Base-by-base conservation (phyloP, 2,329 filamentous ascomycete species). In the Penicillium sumatraense region DNA sequence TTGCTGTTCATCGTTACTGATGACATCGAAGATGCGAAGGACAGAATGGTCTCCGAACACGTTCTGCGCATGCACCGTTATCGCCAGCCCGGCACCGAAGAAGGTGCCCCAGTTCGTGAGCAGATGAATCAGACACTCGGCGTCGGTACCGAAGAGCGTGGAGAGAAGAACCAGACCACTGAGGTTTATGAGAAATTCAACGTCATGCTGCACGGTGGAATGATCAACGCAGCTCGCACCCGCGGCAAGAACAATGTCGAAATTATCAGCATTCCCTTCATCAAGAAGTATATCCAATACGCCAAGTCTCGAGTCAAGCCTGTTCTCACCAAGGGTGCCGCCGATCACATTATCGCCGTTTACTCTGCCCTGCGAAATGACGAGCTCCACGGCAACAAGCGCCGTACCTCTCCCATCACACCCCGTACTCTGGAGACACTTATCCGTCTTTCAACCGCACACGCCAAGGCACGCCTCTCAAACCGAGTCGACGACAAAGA, bases 271-370 rank as follows among this genome's bases (percentile, higher is more conserved):
- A 97, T 99, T 57, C 90, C 93, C 0, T 99, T 99, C 77, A 92
- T 99, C 81, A 99, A 99, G 80, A 99, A 99, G 78, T 99, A 97
- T 75, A 96, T 99, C 42, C 95, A 99, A 72, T 99, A 99, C 74
- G 92, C 95, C 61, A 99, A 99, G 80, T 89, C 86, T 31, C 83
- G 95, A 70, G 84, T 96, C 68, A 96, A 92, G 83, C 95, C 95
- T 0, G 81, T 96, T 36, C 80, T 99, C 58, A 96, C 93, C 0
- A 91, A 95, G 70, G 91, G 91, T 41, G 93, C 95, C 5, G 91
- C 92, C 10, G 91, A 97, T 65, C 90, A 96, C 60, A 96, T 99
- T 68, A 88, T 93, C 33, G 85, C 91, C 27, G 90, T 93, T 14
- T 99, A 98, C 72, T 95, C 96, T 31, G 90, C 90, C 9, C 83